Percentiles rank a stretch among this genome's conserved stretches.
Evolutionary conservation across 2,329 filamentous ascomycete species (phyloP).

Genomic region (Neopestalotiopsis clavispora): DNA sequence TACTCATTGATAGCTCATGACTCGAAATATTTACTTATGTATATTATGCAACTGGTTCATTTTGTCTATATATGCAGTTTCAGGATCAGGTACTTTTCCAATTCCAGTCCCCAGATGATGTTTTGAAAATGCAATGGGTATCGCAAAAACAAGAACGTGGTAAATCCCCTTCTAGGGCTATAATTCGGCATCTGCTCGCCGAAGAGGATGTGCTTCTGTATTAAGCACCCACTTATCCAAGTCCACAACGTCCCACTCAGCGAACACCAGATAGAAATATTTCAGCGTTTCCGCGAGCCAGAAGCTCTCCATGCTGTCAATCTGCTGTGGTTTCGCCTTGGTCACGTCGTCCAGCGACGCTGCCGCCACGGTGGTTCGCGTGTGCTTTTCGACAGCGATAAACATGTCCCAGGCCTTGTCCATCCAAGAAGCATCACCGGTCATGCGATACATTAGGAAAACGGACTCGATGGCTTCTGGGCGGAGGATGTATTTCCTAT

Average conservation of each 20-base stretch:
- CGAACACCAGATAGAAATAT: constrained; percentile 69
- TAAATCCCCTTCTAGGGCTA: neutral
- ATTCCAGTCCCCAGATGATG: neutral
- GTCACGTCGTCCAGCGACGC: constrained; percentile 71
- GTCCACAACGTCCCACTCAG: constrained; percentile 61
- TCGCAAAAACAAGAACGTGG: neutral
- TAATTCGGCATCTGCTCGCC: constrained; percentile 36
- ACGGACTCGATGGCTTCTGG: constrained; percentile 84
- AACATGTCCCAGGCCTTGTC: constrained; percentile 80
- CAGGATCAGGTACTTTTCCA: neutral
- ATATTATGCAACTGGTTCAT: neutral
- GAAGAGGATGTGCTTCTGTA: constrained; percentile 59
- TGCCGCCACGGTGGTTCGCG: constrained; percentile 65
- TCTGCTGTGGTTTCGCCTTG: constrained; percentile 31
- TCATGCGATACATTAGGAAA: constrained; percentile 78
- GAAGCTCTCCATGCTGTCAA: constrained; percentile 72
- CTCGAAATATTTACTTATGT: neutral
- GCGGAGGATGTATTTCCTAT: constrained; percentile 67
- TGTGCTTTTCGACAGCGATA: constrained; percentile 62
- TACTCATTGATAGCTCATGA: neutral
- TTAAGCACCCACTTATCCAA: constrained; percentile 68
- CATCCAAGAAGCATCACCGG: constrained; percentile 68
- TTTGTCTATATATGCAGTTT: neutral
- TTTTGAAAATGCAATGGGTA: constrained; percentile 3
- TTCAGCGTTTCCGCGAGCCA: constrained; percentile 74